Evolutionary conservation across 2,329 filamentous ascomycete species (phyloP).

Genomic region (Neonectria faginata): DNA sequence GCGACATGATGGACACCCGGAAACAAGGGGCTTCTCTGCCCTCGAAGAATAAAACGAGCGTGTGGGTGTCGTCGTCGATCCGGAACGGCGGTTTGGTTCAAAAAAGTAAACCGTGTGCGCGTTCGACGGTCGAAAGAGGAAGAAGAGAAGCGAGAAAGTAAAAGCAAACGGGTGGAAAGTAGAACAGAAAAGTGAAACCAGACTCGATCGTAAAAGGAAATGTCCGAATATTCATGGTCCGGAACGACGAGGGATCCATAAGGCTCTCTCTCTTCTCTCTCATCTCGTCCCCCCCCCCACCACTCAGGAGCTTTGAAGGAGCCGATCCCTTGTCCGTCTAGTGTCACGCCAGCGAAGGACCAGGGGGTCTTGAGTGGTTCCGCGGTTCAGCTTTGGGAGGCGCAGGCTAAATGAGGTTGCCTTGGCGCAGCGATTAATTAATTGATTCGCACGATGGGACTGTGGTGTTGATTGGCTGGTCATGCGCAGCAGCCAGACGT

Average conservation of each 20-base stretch:
- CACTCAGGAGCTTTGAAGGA: not conserved
- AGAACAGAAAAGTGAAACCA: conserved; percentile 5
- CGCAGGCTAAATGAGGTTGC: conserved; percentile 7
- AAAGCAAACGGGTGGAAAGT: not conserved
- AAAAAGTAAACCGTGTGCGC: not conserved
- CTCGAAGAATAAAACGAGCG: not conserved
- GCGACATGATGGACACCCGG: too few relatives aligned
- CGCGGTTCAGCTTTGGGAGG: conserved; percentile 15
- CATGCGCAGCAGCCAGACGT: too few relatives aligned
- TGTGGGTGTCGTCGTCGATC: too few relatives aligned
- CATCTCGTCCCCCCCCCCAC: not conserved
- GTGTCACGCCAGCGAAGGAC: not conserved
- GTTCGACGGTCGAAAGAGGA: not conserved
- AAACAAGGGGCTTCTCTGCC: too few relatives aligned
- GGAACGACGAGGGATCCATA: too few relatives aligned
- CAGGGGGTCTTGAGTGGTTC: conserved; percentile 3
- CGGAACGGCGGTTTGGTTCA: too few relatives aligned
- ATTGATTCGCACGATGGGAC: too few relatives aligned
- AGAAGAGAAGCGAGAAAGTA: too few relatives aligned
- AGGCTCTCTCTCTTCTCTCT: too few relatives aligned
- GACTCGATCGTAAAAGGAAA: not conserved
- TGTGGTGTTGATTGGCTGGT: too few relatives aligned
- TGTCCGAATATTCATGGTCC: not conserved
- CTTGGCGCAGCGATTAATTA: not conserved
- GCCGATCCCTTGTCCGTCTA: conserved; percentile 10